Conservation (phyloP, 192 early-diverging fungal species). For the Martensiomyces pterosporus region DNA sequence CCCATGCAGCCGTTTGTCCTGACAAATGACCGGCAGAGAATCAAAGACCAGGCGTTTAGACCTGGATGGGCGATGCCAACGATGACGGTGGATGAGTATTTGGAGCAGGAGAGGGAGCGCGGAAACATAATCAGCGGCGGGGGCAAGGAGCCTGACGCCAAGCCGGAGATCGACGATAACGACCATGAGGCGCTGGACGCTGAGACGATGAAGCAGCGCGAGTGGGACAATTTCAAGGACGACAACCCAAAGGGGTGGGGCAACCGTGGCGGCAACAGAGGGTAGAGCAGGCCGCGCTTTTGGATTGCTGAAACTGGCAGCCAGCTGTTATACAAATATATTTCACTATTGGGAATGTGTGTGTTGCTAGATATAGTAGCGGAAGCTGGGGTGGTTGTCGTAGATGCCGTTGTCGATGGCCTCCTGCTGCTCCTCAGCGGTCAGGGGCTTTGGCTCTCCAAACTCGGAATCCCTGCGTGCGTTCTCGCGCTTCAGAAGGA, state of each 20-base stretch:
- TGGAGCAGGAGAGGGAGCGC: slow-evolving; percentile 77
- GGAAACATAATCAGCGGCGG: slow-evolving; percentile 90
- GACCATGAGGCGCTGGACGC: slow-evolving; percentile 76
- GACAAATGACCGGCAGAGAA: slow-evolving; percentile 65
- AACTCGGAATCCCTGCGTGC: slow-evolving; percentile 19
- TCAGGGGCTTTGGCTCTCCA: slow-evolving; percentile 19
- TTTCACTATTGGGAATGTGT: background rate
- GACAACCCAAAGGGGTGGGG: slow-evolving; percentile 70
- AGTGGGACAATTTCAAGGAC: slow-evolving; percentile 91
- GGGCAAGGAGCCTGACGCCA: slow-evolving; percentile 67
- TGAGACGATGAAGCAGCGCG: slow-evolving; percentile 78
- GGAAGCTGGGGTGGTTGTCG: slow-evolving; percentile 46
- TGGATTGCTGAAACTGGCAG: no score
- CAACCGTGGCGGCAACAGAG: slow-evolving; percentile 52
- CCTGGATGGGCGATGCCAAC: slow-evolving; percentile 87
- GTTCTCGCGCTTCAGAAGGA: slow-evolving; percentile 59
- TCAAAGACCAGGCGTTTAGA: slow-evolving; percentile 78
- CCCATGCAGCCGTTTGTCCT: slow-evolving; percentile 87
- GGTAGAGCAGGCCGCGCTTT: slow-evolving; percentile 7
- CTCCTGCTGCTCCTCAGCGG: slow-evolving; percentile 32
- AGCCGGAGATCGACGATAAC: slow-evolving; percentile 66
- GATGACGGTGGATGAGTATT: slow-evolving; percentile 94
- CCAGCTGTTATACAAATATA: background rate
- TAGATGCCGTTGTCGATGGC: slow-evolving; percentile 32
- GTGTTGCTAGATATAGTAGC: slow-evolving; percentile 32